These are phyloP conservation scores for Linnemannia elongata DNA, from an alignment of 192 early-diverging fungal species.

Conservation along the genomic window DNA sequence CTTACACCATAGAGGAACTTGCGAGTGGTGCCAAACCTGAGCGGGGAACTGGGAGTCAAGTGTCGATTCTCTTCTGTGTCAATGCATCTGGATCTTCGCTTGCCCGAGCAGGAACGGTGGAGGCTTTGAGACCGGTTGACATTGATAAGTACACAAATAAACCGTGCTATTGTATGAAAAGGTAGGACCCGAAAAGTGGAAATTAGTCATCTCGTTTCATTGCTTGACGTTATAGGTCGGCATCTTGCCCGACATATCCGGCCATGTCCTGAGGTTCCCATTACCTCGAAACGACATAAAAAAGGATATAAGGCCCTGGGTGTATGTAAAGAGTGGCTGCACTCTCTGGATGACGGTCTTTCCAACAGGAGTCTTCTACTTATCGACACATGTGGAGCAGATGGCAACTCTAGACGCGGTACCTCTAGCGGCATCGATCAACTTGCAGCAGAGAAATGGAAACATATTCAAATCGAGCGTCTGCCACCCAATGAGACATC, in stretches of 20 bases:
- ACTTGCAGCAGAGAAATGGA: neutral
- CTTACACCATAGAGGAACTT: neutral
- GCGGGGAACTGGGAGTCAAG: neutral
- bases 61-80: neutral
- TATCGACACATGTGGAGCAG: constrained; percentile 11
- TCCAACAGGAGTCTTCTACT: too few species aligned
- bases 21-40: neutral
- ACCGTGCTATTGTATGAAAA: neutral
- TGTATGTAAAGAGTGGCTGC: too few species aligned
- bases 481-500: constrained; percentile 19
- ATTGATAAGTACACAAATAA: neutral
- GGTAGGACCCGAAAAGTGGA: neutral
- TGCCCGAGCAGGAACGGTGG: neutral
- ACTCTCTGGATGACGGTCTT: too few species aligned
- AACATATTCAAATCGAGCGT: neutral
- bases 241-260: neutral
- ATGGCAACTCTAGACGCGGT: neutral
- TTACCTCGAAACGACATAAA: neutral
- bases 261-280: neutral
- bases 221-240: neutral
- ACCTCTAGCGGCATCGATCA: neutral
- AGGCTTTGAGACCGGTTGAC: neutral
- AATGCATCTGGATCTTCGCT: neutral
- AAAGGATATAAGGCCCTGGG: neutral
- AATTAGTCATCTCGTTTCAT: neutral